Percentiles rank a stretch among this genome's conserved stretches.
phyloP scores from a whole-genome alignment of 2,329 filamentous ascomycete species.

The Fusarium mangiferae region DNA sequence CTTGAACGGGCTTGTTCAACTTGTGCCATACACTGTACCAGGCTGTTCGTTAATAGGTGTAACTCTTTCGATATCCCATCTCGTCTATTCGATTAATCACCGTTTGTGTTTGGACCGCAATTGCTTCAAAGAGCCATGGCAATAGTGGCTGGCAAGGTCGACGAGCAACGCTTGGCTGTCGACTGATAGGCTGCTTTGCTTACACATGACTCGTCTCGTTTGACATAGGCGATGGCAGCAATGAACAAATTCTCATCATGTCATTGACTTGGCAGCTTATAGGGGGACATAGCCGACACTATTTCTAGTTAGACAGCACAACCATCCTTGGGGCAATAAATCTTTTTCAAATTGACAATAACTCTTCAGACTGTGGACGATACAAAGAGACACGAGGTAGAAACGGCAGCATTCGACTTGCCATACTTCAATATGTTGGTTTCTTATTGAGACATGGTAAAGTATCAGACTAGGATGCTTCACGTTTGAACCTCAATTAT shows the following conservation, averaged over 20 bases:
- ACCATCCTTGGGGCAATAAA: background rate
- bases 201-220: background rate
- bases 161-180: background rate
- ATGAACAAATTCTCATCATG: background rate
- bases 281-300: background rate
- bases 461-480: background rate
- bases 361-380: too few species aligned
- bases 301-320: background rate
- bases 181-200: background rate
- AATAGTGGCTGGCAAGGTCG: too few species aligned
- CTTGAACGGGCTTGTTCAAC: background rate
- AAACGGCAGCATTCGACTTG: too few species aligned
- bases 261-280: background rate
- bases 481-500: background rate
- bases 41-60: background rate
- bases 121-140: background rate
- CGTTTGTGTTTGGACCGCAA: too few species aligned
- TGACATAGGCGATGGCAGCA: background rate
- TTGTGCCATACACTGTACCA: background rate
- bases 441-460: too few species aligned
- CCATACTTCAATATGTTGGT: too few species aligned
- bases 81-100: too few species aligned
- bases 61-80: background rate
- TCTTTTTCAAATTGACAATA: too few species aligned
- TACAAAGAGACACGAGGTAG: too few species aligned